These are phyloP conservation scores for Rhizopogon vulgaris DNA, from an alignment of 768 basidiomycete species.

Conservation along the genomic window DNA sequence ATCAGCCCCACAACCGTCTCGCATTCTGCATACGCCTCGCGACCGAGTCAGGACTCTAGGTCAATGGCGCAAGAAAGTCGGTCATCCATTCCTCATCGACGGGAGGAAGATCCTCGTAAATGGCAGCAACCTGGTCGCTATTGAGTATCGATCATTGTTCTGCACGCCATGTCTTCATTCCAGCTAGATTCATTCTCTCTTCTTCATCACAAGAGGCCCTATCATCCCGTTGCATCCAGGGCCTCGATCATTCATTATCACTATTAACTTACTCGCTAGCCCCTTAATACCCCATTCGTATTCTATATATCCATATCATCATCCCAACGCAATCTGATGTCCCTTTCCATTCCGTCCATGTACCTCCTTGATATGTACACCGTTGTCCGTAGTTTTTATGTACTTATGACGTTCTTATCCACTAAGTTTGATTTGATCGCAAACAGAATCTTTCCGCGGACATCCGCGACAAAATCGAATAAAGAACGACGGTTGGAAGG, in stretches of 20 bases:
- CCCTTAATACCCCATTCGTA: constrained; percentile 32
- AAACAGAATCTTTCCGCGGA: background rate
- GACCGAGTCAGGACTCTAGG: constrained; percentile 36
- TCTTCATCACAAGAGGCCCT: constrained; percentile 23
- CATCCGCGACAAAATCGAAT: too few species aligned
- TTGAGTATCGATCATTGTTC: constrained; percentile 31
- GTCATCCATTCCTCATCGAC: constrained; percentile 32
- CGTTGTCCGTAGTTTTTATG: constrained; percentile 21
- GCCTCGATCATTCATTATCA: constrained; percentile 33
- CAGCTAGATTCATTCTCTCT: constrained; percentile 19
- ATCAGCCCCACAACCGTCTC: constrained; percentile 24
- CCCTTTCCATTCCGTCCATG: constrained; percentile 8
- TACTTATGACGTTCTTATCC: constrained; percentile 17
- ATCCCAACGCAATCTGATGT: constrained; percentile 19
- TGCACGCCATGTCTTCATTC: constrained; percentile 28
- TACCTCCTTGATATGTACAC: constrained; percentile 14
- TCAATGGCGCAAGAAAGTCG: constrained; percentile 25
- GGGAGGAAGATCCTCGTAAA: constrained; percentile 42
- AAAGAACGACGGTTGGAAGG: constrained; percentile 5
- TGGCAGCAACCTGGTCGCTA: constrained; percentile 40
- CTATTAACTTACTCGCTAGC: constrained; percentile 28
- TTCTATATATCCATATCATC: constrained; percentile 21
- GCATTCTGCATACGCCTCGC: constrained; percentile 33
- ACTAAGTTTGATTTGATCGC: background rate
- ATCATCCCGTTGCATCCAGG: constrained; percentile 30